Conservation (phyloP, 345 rosid genomes). For the Eutrema yunnanense region DNA sequence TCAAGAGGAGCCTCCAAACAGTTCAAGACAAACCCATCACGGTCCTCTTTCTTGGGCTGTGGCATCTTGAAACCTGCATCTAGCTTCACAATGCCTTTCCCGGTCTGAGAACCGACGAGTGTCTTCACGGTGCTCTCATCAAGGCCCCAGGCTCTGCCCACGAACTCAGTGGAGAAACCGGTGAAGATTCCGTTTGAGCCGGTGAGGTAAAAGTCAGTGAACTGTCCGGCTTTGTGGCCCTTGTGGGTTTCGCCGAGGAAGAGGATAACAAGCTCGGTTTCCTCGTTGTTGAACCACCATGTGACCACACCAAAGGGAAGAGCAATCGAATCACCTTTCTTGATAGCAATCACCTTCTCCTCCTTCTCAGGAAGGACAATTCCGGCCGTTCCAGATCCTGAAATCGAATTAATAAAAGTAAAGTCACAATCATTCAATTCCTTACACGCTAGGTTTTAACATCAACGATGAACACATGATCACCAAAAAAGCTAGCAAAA, state of each 20-base stretch:
- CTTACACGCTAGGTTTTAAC: conserved; percentile 8
- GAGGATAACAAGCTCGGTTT: conserved; percentile 60
- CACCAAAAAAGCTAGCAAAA: not conserved
- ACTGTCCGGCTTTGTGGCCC: conserved; percentile 68
- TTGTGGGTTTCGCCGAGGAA: conserved; percentile 80
- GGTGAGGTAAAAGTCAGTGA: conserved; percentile 74
- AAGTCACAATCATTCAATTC: not conserved
- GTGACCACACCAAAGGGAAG: conserved; percentile 83
- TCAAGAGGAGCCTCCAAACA: conserved; percentile 86
- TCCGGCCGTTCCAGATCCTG: conserved; percentile 80
- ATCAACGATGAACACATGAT: conserved; percentile 11
- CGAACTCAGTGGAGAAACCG: conserved; percentile 75
- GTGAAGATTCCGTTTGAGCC: conserved; percentile 78
- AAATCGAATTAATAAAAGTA: not conserved
- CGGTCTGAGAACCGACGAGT: conserved; percentile 53
- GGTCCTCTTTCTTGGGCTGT: conserved; percentile 43
- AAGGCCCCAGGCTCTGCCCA: conserved; percentile 71
- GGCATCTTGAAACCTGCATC: conserved; percentile 49
- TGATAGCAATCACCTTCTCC: conserved; percentile 73
- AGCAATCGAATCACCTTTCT: conserved; percentile 82
- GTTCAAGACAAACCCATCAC: conserved; percentile 58
- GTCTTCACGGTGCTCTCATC: conserved; percentile 35
- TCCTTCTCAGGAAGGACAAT: conserved; percentile 77
- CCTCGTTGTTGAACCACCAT: conserved; percentile 85
- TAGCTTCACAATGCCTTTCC: conserved; percentile 70